phyloP scores from a whole-genome alignment of 352 stramenopile species.

The Globisporangium nodosum region DNA sequence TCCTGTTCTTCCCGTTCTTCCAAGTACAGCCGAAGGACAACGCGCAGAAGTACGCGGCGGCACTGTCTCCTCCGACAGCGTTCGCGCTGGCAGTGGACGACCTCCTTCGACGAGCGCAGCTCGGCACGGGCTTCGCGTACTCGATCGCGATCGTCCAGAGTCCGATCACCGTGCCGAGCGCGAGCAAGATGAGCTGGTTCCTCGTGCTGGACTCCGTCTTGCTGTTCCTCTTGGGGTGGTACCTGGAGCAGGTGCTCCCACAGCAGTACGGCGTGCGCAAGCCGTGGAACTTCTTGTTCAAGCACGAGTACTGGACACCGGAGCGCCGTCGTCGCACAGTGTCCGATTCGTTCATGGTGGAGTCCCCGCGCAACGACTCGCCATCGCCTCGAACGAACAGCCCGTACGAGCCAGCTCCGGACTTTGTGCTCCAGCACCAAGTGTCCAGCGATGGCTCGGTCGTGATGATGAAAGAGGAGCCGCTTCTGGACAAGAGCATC shows the following conservation, averaged over 20 bases:
- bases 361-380: conserved; percentile 2
- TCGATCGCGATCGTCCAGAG: conserved; percentile 32
- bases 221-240: conserved; percentile 82
- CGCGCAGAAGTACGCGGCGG: conserved; percentile 37
- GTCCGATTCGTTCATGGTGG: conserved; percentile 7
- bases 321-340: neutral
- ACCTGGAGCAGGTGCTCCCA: conserved; percentile 91
- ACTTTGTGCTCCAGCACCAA: conserved; percentile 19
- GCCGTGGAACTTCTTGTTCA: conserved; percentile 90
- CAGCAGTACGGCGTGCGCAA: conserved; percentile 85
- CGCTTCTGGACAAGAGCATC: conserved; percentile 12
- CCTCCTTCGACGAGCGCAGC: conserved; percentile 48
- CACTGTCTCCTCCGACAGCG: conserved; percentile 52
- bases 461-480: conserved; percentile 16
- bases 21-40: conserved; percentile 47
- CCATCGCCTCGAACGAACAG: conserved; percentile 16
- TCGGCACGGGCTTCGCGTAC: conserved; percentile 58
- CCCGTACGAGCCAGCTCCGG: conserved; percentile 16
- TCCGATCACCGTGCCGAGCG: conserved; percentile 38
- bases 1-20: conserved; percentile 74
- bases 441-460: conserved; percentile 26
- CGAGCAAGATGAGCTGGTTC: conserved; percentile 49
- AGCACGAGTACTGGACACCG: conserved; percentile 28
- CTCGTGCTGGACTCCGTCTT: conserved; percentile 78
- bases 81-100: conserved; percentile 63